Percentiles rank a stretch among this genome's conserved stretches.
Evolutionary conservation across 176 grass and related monocot genomes (phyloP).

Genomic region (Cenchrus americanus): DNA sequence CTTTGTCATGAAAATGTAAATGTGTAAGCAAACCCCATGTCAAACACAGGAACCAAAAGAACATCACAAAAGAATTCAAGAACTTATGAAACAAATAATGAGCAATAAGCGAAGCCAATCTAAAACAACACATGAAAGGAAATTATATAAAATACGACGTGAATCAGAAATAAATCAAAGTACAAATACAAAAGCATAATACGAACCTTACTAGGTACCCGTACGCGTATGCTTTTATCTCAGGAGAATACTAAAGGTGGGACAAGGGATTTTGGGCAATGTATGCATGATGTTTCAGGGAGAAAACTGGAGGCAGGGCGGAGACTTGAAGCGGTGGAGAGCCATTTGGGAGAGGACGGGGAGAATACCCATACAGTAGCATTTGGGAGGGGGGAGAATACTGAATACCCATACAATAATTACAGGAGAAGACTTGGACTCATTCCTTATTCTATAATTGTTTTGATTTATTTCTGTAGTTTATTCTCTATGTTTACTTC

Average conservation of each 20-base stretch:
- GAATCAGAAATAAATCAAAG: constrained; percentile 27
- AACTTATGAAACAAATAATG: constrained; percentile 26
- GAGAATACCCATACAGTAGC: constrained; percentile 33
- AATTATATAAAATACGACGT: constrained; percentile 12
- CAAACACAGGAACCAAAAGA: constrained; percentile 25
- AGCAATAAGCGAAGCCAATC: constrained; percentile 12
- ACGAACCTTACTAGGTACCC: constrained; percentile 30
- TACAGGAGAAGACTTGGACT: constrained; percentile 49
- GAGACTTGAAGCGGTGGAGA: constrained; percentile 40
- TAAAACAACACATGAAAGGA: constrained; percentile 20
- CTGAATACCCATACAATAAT: constrained; percentile 37
- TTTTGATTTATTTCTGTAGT: constrained; percentile 49
- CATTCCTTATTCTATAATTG: constrained; percentile 28
- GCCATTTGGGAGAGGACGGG: constrained; percentile 12
- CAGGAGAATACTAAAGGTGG: constrained; percentile 28
- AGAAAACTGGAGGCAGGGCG: constrained; percentile 27
- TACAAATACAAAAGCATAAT: constrained; percentile 30
- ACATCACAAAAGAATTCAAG: constrained; percentile 27
- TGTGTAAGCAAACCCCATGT: constrained; percentile 10
- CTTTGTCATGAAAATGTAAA: constrained; percentile 15
- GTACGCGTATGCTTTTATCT: constrained; percentile 14
- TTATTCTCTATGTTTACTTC: constrained; percentile 29
- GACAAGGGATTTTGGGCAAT: constrained; percentile 33
- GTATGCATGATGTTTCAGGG: constrained; percentile 22
- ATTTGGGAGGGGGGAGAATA: constrained; percentile 2